These are phyloP conservation scores for Wickerhamiella slavikovae DNA, from an alignment of 805 yeast genomes.

Conservation along the genomic window DNA sequence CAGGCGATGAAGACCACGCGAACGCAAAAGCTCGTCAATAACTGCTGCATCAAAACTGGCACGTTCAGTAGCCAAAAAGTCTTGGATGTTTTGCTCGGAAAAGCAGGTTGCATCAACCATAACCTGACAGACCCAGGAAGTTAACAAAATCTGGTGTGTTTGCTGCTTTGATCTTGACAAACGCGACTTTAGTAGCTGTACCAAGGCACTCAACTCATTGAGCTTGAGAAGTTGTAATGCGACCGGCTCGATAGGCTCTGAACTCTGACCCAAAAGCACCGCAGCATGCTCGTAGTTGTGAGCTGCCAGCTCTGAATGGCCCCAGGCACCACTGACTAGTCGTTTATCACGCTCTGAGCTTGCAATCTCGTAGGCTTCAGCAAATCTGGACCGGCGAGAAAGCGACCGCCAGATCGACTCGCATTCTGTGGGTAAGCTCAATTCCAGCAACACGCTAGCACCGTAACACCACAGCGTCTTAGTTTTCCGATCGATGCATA, in stretches of 20 bases:
- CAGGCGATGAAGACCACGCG: slow-evolving; percentile 44
- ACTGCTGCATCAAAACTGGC: slow-evolving; percentile 30
- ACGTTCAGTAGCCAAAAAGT: slow-evolving; percentile 10
- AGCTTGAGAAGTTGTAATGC: slow-evolving; percentile 33
- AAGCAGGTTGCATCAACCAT: too few relatives aligned
- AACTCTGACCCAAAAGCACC: slow-evolving; percentile 35
- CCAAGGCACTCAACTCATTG: slow-evolving; percentile 23
- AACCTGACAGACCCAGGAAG: slow-evolving; percentile 47
- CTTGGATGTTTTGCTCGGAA: too few relatives aligned
- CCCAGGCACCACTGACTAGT: slow-evolving; percentile 32
- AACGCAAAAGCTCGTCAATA: slow-evolving; percentile 46
- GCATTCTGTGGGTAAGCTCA: slow-evolving; percentile 43
- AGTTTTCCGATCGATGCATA: slow-evolving; percentile 27
- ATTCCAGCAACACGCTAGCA: slow-evolving; percentile 39
- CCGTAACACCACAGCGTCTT: slow-evolving; percentile 67
- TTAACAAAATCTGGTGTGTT: slow-evolving; percentile 32
- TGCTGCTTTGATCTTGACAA: slow-evolving; percentile 10
- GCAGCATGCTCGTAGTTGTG: slow-evolving; percentile 23
- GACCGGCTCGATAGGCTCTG: slow-evolving; percentile 48
- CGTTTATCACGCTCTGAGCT: slow-evolving; percentile 20
- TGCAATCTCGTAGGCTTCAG: slow-evolving; percentile 26
- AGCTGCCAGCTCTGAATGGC: slow-evolving; percentile 24
- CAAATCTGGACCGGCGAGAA: slow-evolving; percentile 32
- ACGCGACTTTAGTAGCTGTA: slow-evolving; percentile 7
- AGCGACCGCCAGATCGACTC: slow-evolving; percentile 54